Base-by-base conservation (phyloP, 2,329 filamentous ascomycete genomes). In the Phialocephala sp. region DNA sequence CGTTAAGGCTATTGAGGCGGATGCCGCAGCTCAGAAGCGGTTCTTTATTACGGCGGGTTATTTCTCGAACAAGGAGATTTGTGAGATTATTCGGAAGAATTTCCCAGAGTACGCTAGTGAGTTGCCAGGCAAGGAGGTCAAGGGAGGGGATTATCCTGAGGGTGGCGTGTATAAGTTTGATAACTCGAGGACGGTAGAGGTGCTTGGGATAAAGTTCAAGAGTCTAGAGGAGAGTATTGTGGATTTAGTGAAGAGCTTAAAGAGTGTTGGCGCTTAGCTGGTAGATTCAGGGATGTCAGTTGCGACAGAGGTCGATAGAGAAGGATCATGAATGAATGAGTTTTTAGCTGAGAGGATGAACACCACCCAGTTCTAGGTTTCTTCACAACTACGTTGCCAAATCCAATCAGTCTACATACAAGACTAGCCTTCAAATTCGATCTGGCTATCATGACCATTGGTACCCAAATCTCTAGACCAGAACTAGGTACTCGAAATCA, bases 11-110 rank as follows among this genome's bases (percentile, higher is more conserved):
- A 79, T 87, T 55, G 77, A 86, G 67, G 80, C 85, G 32, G 80
- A 84, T 0, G 84, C 85, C 22, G 87, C 85, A 0, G 86, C 84
- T 0, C 81, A 82, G 41, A 84, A 88, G 76, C 82, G 90, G 1
- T 91, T 90, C 78, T 88, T 90, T 73, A 74, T 89, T 52, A 84
- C 88, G 0, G 83, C 83, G 0, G 86, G 84, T 0, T 81, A 84
- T 71, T 91, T 89, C 73, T 83, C 80, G 60, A 90, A 90, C 74
- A 84, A 84, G 72, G 80, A 84, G 72, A 83, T 89, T 41, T 81
- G 80, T 0, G 80, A 87, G 59, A 80, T 86, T 45, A 82, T 91
- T 57, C 78, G 80, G 60, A 83, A 84, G 70, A 77, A 83, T 65
- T 87, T 86, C 71, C 85, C 85, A 0, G 77, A 87, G 69, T 80